Conservation (phyloP, 2,329 filamentous ascomycete species). For the Colletotrichum plurivorum region DNA sequence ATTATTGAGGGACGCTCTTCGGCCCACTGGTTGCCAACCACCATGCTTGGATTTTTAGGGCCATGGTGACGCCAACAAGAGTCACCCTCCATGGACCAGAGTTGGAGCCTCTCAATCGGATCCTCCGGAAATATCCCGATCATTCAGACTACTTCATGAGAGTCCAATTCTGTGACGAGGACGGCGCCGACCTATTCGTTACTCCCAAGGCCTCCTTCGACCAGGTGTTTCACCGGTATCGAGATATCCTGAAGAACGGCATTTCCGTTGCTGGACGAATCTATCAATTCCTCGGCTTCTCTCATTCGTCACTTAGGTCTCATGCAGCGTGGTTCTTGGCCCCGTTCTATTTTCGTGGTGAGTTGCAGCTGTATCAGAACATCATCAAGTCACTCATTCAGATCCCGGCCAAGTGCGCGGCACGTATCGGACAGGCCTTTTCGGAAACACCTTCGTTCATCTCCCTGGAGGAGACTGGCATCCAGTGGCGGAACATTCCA, state of each 20-base stretch:
- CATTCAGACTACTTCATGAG: constrained; percentile 76
- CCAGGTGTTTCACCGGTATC: constrained; percentile 72
- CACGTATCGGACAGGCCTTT: constrained; percentile 77
- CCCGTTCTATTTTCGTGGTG: constrained; percentile 55
- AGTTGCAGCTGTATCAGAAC: constrained; percentile 52
- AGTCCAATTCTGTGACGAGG: constrained; percentile 82
- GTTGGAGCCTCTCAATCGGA: constrained; percentile 77
- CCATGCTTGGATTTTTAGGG: constrained; percentile 67
- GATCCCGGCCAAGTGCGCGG: constrained; percentile 70
- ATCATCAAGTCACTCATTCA: constrained; percentile 66
- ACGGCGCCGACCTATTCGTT: constrained; percentile 74
- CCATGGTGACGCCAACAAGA: constrained; percentile 72
- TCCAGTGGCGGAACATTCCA: constrained; percentile 52
- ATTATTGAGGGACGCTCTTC: constrained; percentile 29
- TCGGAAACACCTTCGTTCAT: constrained; percentile 80
- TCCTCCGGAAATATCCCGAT: constrained; percentile 75
- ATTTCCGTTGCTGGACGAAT: constrained; percentile 74
- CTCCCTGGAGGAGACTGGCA: constrained; percentile 55
- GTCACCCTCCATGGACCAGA: constrained; percentile 73
- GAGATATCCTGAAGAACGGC: constrained; percentile 67
- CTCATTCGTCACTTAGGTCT: constrained; percentile 81
- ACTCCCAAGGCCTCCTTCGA: constrained; percentile 64
- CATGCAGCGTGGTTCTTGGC: constrained; percentile 78
- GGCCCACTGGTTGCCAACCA: constrained; percentile 51
- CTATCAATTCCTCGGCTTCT: constrained; percentile 82